These are phyloP conservation scores for Penicillium sclerotiorum DNA, from an alignment of 2,329 filamentous ascomycete genomes.

Conservation along the genomic window DNA sequence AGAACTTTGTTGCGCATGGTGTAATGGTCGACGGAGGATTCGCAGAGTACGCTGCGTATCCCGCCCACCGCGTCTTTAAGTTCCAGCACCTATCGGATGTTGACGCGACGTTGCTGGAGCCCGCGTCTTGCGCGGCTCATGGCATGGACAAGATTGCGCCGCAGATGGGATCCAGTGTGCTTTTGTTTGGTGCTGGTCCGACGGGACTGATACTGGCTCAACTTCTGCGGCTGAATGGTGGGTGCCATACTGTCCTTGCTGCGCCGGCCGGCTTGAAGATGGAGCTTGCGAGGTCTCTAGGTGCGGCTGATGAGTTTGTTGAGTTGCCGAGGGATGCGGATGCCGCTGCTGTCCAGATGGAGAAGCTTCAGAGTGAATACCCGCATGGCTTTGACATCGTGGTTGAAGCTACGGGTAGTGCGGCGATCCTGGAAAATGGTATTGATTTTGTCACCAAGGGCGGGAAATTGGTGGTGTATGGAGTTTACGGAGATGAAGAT, in stretches of 20 bases:
- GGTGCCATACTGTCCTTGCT: slow-evolving; percentile 70
- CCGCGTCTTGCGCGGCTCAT: slow-evolving; percentile 71
- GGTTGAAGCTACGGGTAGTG: slow-evolving; percentile 69
- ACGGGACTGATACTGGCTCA: slow-evolving; percentile 69
- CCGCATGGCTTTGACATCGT: slow-evolving; percentile 75
- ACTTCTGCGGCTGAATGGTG: slow-evolving; percentile 65
- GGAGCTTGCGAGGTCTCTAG: slow-evolving; percentile 61
- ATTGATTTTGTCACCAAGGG: slow-evolving; percentile 73
- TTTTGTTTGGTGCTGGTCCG: slow-evolving; percentile 70
- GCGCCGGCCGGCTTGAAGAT: slow-evolving; percentile 71
- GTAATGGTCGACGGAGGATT: slow-evolving; percentile 67
- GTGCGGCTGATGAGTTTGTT: slow-evolving; percentile 53
- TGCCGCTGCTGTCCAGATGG: slow-evolving; percentile 59
- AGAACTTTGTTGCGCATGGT: slow-evolving; percentile 67
- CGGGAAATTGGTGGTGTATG: slow-evolving; percentile 72
- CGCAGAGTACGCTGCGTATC: slow-evolving; percentile 67
- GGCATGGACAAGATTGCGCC: slow-evolving; percentile 70
- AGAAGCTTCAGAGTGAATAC: slow-evolving; percentile 64
- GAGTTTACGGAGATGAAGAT: slow-evolving; percentile 66
- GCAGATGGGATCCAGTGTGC: slow-evolving; percentile 64
- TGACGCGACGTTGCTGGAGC: slow-evolving; percentile 71
- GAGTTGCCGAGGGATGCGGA: slow-evolving; percentile 50
- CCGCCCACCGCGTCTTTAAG: slow-evolving; percentile 63
- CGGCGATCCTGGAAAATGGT: slow-evolving; percentile 69
- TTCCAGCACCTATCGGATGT: slow-evolving; percentile 67